phyloP scores from a whole-genome alignment of 1,284 basidiomycete species.

The Tylopilus sp. region DNA sequence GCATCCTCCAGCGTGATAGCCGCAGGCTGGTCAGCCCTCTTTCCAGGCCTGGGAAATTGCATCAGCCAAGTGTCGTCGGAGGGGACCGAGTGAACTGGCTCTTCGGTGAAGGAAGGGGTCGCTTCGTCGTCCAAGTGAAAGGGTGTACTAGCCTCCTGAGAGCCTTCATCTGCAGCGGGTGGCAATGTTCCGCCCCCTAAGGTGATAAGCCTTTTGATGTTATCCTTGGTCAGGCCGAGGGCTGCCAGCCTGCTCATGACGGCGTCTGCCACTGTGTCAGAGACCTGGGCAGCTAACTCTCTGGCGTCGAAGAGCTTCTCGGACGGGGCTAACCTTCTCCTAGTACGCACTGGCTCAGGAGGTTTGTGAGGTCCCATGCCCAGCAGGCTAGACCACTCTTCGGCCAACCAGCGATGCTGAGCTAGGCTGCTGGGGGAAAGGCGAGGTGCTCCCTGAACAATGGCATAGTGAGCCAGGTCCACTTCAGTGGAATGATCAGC shows the following conservation, averaged over 20 bases:
- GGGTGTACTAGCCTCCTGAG: no score
- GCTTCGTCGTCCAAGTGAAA: no score
- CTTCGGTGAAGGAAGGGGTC: no score
- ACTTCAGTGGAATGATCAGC: not conserved
- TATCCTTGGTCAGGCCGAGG: slow-evolving; percentile 1
- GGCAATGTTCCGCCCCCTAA: no score
- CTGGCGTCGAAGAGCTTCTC: not conserved
- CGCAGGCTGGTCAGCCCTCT: no score
- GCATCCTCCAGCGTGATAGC: no score
- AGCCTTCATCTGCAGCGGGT: no score
- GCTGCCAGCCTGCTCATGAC: not conserved
- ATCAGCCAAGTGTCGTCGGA: no score
- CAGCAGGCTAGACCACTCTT: not conserved
- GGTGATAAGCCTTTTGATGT: not conserved
- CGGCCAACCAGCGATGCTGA: not conserved
- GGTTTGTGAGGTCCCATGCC: not conserved
- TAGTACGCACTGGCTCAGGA: not conserved
- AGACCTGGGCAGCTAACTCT: not conserved
- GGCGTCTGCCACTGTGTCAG: not conserved
- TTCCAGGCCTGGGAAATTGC: no score
- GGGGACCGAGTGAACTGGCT: no score
- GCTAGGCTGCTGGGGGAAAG: not conserved
- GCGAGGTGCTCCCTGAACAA: not conserved
- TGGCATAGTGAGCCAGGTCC: not conserved
- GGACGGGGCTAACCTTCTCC: not conserved